These are phyloP conservation scores for Solanum paucissectum DNA, from an alignment of 257 asterid genomes.

Conservation along the genomic window DNA sequence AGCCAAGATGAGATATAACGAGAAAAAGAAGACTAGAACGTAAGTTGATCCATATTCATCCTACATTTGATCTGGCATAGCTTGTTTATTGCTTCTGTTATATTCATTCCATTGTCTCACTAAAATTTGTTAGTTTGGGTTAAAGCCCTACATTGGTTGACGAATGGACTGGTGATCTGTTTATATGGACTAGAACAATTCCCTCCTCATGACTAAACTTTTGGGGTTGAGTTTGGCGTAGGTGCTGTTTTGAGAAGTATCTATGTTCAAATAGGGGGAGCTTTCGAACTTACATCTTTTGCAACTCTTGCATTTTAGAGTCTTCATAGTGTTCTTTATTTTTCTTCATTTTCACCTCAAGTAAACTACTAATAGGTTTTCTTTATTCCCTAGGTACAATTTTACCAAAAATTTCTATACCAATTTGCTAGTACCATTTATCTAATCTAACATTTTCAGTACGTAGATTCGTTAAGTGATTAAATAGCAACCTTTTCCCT, in stretches of 20 bases:
- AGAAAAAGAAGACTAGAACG: slow-evolving; percentile 76
- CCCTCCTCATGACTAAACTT: neutral
- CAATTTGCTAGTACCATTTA: neutral
- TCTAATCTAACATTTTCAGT: neutral
- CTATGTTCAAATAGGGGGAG: neutral
- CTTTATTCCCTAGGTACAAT: neutral
- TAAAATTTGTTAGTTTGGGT: neutral
- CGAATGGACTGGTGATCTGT: neutral
- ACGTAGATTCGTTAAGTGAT: neutral
- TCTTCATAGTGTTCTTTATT: neutral
- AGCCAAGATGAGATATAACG: slow-evolving; percentile 84
- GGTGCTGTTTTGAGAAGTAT: neutral
- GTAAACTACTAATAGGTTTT: neutral
- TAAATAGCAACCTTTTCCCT: neutral
- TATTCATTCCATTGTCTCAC: neutral
- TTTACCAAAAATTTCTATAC: neutral
- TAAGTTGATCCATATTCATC: slow-evolving; percentile 6
- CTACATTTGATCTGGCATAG: neutral
- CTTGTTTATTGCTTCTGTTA: neutral
- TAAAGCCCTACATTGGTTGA: neutral
- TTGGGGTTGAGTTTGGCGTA: neutral
- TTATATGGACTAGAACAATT: neutral
- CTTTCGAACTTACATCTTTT: neutral
- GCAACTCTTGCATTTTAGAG: neutral
- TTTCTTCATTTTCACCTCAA: neutral